Percentiles rank a stretch among this genome's conserved stretches.
These are phyloP conservation scores for Fusarium newnesense DNA, from an alignment of 2,329 filamentous ascomycete species.

Conservation along the genomic window DNA sequence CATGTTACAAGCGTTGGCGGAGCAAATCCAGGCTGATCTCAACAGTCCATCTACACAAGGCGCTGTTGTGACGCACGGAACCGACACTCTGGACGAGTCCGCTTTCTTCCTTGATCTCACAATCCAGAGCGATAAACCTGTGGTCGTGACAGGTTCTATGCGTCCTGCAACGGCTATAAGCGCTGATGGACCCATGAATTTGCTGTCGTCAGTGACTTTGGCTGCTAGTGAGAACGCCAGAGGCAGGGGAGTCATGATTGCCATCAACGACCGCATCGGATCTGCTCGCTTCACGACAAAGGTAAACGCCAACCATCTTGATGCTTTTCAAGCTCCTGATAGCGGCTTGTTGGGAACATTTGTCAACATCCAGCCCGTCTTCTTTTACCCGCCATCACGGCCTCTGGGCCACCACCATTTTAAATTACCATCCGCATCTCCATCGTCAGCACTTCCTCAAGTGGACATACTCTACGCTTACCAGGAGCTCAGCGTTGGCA, in stretches of 20 bases:
- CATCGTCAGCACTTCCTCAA: constrained; percentile 55
- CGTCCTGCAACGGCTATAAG: constrained; percentile 70
- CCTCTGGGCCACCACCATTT: constrained; percentile 60
- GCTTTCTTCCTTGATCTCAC: constrained; percentile 71
- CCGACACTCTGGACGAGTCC: constrained; percentile 72
- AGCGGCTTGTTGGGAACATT: constrained; percentile 67
- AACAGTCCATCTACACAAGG: constrained; percentile 55
- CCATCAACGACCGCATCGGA: constrained; percentile 70
- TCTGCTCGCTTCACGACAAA: constrained; percentile 68
- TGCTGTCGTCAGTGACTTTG: constrained; percentile 68
- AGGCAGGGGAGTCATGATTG: constrained; percentile 67
- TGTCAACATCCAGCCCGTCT: constrained; percentile 67
- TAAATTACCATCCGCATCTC: constrained; percentile 45
- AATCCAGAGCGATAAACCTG: constrained; percentile 65
- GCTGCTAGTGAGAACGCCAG: constrained; percentile 58
- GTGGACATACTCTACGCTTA: constrained; percentile 68
- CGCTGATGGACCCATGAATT: constrained; percentile 71
- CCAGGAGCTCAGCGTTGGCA: constrained; percentile 60
- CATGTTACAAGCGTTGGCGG: constrained; percentile 59
- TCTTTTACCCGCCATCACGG: constrained; percentile 65
- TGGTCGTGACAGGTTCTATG: constrained; percentile 71
- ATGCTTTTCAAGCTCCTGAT: constrained; percentile 70
- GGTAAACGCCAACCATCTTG: constrained; percentile 70
- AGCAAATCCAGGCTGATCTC: constrained; percentile 60
- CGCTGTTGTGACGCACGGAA: constrained; percentile 72